Conservation (phyloP, 1,284 basidiomycete species). For the Porogramme epimiltina region DNA sequence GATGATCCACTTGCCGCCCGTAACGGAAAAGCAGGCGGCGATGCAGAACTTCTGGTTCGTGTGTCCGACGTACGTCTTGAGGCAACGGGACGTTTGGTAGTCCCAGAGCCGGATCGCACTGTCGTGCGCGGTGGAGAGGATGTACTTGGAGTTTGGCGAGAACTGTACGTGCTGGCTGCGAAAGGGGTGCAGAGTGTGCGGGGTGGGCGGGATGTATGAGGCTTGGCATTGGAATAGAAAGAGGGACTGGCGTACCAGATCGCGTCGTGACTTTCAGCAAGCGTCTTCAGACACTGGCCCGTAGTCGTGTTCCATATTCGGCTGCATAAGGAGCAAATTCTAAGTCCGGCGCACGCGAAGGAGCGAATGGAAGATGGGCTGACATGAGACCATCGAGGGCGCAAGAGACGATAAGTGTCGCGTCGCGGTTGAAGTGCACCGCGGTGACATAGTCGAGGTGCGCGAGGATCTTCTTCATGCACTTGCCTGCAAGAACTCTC, state of each 20-base stretch:
- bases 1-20: conserved; percentile 86
- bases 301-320: conserved; percentile 94
- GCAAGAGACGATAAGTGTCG: conserved; percentile 88
- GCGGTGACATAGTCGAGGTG: conserved; percentile 95
- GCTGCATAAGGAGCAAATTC: too few species aligned
- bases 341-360: too few species aligned
- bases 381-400: conserved; percentile 94
- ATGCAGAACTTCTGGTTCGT: conserved; percentile 80
- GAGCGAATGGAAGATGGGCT: too few species aligned
- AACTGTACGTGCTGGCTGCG: conserved; percentile 85
- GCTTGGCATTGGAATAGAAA: background rate
- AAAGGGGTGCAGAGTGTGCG: background rate
- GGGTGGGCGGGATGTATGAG: background rate
- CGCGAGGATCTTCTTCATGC: conserved; percentile 83
- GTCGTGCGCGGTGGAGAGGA: conserved; percentile 91
- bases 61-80: conserved; percentile 91
- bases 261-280: conserved; percentile 88
- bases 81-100: conserved; percentile 86
- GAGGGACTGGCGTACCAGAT: conserved; percentile 83
- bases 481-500: conserved; percentile 56
- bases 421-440: conserved; percentile 93
- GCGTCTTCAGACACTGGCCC: conserved; percentile 95
- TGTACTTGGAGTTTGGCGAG: conserved; percentile 92
- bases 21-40: conserved; percentile 79
- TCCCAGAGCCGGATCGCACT: conserved; percentile 94